Base-by-base conservation (phyloP, 164 flowering plant species). In the Cinnamomum micranthum region DNA sequence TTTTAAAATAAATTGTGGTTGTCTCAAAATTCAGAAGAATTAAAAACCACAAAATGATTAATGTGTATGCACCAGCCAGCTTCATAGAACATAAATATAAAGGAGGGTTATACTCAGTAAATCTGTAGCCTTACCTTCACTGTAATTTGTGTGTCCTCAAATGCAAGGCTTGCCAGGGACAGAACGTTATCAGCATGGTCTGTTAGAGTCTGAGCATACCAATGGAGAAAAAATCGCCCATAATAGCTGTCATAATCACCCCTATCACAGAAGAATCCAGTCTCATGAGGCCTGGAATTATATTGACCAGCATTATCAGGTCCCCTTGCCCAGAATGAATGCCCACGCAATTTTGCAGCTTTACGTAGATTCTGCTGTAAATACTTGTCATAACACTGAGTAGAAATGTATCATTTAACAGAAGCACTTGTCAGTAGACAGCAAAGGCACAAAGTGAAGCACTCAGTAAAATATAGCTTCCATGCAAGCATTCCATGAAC, bases 201-300 rank as follows among this genome's bases (percentile, higher is more conserved):
- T 52, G 90, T 81, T 65, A 95, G 82, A 70, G 85, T 73, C 82
- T 90, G 88, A 23, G 92, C 76, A 83, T 92, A 95, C 98, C 98
- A 95, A 19, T 83, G 83, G 71, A 95, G 88, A 83, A 92, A 95
- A 80, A 95, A 92, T 25, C 93, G 93, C 22, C 98, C 98, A 75
- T 89, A 90, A 76, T 89, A 92, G 85, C 97, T 88, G 77, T 92
- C 97, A 84, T 92, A 94, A 78, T 92, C 97, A 78, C 98, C 97
- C 68, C 94, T 87, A 65, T 94, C 97, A 82, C 92, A 88, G 75
- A 92, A 94, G 80, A 94, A 94, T 12, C 91, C 92, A 70, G 97
- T 91, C 80, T 94, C 97, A 77, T 89, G 88, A 2, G 98, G 97
- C 80, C 81, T 82, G 31, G 97, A 94, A 83, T 91, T 91, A 76